Percentiles rank a stretch among this genome's conserved stretches.
Conservation (phyloP, 2,329 filamentous ascomycete species). For the Sporothrix mexicana region DNA sequence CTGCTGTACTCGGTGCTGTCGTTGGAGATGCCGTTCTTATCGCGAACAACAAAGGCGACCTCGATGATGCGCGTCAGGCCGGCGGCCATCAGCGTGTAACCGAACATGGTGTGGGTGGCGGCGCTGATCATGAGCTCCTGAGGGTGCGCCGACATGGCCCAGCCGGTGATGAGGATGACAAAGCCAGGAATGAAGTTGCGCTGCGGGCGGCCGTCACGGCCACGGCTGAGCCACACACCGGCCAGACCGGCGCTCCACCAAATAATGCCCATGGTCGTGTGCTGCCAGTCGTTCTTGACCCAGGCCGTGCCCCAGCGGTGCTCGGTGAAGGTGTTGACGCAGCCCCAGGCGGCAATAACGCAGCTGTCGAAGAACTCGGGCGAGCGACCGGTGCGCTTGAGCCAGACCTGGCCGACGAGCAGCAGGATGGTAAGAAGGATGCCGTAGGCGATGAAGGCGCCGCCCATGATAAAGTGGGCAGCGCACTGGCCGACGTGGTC, state of each 20-base stretch:
- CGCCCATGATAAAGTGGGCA: slow-evolving; percentile 98
- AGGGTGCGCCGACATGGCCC: slow-evolving; percentile 92
- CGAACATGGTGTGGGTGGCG: slow-evolving; percentile 87
- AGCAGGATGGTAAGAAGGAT: slow-evolving; percentile 85
- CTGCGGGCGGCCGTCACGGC: slow-evolving; percentile 82
- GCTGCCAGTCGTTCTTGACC: slow-evolving; percentile 94
- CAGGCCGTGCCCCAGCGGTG: slow-evolving; percentile 90
- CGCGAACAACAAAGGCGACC: slow-evolving; percentile 83
- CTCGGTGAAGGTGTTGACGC: slow-evolving; percentile 97
- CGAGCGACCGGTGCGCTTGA: slow-evolving; percentile 79
- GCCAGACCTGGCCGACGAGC: slow-evolving; percentile 85
- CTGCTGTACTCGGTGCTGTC: slow-evolving; percentile 72
- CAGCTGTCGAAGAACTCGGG: slow-evolving; percentile 97
- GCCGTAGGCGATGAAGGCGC: slow-evolving; percentile 93
- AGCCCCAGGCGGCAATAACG: slow-evolving; percentile 93
- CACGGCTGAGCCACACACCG: slow-evolving; percentile 89
- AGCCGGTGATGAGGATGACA: slow-evolving; percentile 90
- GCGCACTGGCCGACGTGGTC: slow-evolving; percentile 92
- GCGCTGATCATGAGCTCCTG: slow-evolving; percentile 83
- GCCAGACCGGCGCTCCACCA: slow-evolving; percentile 96
- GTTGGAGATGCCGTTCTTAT: slow-evolving; percentile 68
- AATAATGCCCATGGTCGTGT: slow-evolving; percentile 98
- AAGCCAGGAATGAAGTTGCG: slow-evolving; percentile 92
- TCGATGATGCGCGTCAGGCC: slow-evolving; percentile 86
- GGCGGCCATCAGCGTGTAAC: slow-evolving; percentile 92